Conservation (phyloP, 352 stramenopile species). For the Globisporangium mamillatum region DNA sequence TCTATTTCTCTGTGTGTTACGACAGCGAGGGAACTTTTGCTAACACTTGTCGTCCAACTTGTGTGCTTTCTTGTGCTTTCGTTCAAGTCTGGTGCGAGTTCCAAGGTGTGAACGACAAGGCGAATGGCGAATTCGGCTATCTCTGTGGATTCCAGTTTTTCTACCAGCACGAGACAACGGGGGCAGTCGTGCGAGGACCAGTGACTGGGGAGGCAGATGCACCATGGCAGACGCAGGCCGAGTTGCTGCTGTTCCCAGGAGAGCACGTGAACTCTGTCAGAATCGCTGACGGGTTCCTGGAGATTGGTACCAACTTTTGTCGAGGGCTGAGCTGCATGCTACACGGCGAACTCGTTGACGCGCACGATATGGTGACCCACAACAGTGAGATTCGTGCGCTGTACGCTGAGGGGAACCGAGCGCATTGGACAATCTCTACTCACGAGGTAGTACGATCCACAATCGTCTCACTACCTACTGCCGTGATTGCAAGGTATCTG, state of each 20-base stretch:
- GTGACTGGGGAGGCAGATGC: background rate
- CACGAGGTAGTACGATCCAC: background rate
- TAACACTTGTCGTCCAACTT: background rate
- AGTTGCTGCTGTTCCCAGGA: background rate
- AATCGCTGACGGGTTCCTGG: background rate
- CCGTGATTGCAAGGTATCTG: background rate
- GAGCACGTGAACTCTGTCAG: background rate
- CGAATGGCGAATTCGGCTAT: background rate
- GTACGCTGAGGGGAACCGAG: background rate
- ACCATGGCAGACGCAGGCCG: background rate
- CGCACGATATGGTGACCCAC: too few relatives aligned
- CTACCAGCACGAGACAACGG: background rate
- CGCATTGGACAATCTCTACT: background rate
- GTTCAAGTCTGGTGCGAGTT: background rate
- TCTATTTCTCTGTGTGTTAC: background rate
- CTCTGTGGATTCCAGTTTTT: background rate
- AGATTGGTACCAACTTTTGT: background rate
- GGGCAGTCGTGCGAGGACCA: background rate
- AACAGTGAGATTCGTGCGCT: background rate
- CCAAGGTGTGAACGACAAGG: background rate
- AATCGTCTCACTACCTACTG: background rate
- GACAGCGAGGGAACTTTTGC: background rate
- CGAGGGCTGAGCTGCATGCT: background rate
- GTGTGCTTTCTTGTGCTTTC: background rate
- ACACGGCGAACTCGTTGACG: background rate